Base-by-base conservation (phyloP, 768 basidiomycete species). In the Xanthoconium stramineum region DNA sequence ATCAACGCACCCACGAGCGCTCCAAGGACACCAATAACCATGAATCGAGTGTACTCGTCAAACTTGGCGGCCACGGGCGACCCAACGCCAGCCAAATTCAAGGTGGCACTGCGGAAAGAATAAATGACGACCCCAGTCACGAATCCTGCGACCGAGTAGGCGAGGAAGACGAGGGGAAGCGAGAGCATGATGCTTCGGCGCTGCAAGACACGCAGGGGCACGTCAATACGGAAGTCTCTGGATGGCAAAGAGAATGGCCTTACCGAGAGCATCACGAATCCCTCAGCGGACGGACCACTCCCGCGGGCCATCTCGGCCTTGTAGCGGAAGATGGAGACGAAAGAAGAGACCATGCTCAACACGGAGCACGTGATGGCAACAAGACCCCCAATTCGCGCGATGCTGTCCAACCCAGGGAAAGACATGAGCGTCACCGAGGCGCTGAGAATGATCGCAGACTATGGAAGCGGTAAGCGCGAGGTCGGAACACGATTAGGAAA, bases 361-460 rank as follows among this genome's bases (percentile, higher is more conserved):
- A 83, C 78, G 9, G 90, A 84, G 66, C 86, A 84, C 56, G 86
- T 72, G 50, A 88, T 81, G 33, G 88, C 83, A 14, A 89, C 75
- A 61, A 92, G 78, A 33, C 83, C 85, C 24, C 84, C 80, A 47
- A 84, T 75, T 53, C 89, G 80, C 53, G 85, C 74, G 58, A 85
- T 59, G 56, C 75, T 79, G 68, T 86, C 85, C 70, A 93, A 61
- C 38, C 85, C 87, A 62, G 91, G 89, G 51, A 93, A 78, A 49
- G 88, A 82, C 67, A 93, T 80, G 73, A 91, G 85, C 29, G 89
- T 91, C 54, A 91, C 86, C 39, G 89, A 88, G 33, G 89, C 86
- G 61, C 91, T 91, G 55, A 92, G 75, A 24, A 91, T 79, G 55
- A 91, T 79, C 30, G 90, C 90, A 63, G 89, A 88, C 90, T 92